Evolutionary conservation across 139 green algal genomes (phyloP).

Genomic region (Chara braunii): DNA sequence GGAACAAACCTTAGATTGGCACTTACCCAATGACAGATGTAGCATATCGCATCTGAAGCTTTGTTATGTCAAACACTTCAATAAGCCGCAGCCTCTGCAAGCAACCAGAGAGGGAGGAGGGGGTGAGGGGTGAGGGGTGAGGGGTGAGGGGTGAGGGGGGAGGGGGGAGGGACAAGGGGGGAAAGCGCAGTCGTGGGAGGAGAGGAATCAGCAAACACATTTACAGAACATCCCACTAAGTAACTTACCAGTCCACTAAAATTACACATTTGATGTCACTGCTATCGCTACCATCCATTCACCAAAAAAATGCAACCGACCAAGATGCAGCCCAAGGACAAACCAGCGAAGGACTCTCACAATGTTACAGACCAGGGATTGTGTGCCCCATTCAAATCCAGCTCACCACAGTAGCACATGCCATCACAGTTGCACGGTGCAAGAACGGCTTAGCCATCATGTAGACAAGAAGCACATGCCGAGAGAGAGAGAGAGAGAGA

Average conservation of each 20-base stretch:
- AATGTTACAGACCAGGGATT: too few species aligned
- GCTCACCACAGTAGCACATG: background rate
- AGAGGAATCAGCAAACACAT: background rate
- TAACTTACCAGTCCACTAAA: background rate
- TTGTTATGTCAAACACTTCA: slow-evolving; percentile 47
- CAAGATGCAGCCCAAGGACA: too few species aligned
- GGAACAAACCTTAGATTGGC: too few species aligned
- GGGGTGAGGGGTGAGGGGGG: background rate
- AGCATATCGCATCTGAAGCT: slow-evolving; percentile 40
- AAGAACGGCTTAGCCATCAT: background rate
- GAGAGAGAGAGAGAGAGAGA: too few species aligned
- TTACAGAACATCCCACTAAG: slow-evolving; percentile 1
- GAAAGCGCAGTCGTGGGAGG: background rate
- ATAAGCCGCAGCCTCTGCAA: slow-evolving; percentile 44
- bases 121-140: background rate
- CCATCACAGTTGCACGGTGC: background rate
- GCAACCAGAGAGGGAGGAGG: background rate
- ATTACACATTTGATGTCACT: background rate
- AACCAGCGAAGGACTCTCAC: too few species aligned
- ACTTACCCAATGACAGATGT: slow-evolving; percentile 26
- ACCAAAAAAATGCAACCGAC: too few species aligned
- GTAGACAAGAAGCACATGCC: too few species aligned
- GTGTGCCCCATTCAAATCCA: too few species aligned
- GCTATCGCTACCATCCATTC: too few species aligned
- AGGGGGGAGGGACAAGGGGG: background rate